phyloP scores from a whole-genome alignment of 116 monocot genomes.

The Iris pallida region DNA sequence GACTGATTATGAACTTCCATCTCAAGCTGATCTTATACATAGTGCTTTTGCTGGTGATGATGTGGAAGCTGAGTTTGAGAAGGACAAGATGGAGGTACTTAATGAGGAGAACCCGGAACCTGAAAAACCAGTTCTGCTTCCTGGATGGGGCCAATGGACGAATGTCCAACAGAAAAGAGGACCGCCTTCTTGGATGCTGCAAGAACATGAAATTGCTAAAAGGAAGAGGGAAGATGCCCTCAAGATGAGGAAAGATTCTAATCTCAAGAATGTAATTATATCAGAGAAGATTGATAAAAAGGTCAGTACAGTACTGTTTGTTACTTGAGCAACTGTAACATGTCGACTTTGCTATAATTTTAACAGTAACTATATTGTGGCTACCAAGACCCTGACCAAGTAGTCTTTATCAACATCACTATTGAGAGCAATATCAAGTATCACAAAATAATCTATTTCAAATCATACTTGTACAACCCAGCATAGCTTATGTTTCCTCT shows the following conservation, averaged over 20 bases:
- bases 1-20: conserved; percentile 61
- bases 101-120: conserved; percentile 93
- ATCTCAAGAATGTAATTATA: conserved; percentile 87
- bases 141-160: conserved; percentile 99
- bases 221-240: conserved; percentile 79
- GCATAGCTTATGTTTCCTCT: too few species aligned
- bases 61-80: conserved; percentile 87
- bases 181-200: conserved; percentile 70
- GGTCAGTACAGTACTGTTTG: conserved; percentile 25
- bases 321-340: not conserved
- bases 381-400: too few species aligned
- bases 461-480: too few species aligned
- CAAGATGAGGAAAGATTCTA: conserved; percentile 90
- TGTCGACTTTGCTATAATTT: too few species aligned
- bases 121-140: conserved; percentile 79
- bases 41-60: conserved; percentile 87
- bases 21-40: conserved; percentile 66
- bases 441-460: too few species aligned
- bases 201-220: conserved; percentile 78
- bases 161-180: conserved; percentile 81
- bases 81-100: conserved; percentile 64
- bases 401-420: too few species aligned
- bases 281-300: conserved; percentile 83
- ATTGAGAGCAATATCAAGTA: too few species aligned
- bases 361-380: too few species aligned